phyloP scores from a whole-genome alignment of 176 grass and related monocot species.

The Aegilops sharonensis region DNA sequence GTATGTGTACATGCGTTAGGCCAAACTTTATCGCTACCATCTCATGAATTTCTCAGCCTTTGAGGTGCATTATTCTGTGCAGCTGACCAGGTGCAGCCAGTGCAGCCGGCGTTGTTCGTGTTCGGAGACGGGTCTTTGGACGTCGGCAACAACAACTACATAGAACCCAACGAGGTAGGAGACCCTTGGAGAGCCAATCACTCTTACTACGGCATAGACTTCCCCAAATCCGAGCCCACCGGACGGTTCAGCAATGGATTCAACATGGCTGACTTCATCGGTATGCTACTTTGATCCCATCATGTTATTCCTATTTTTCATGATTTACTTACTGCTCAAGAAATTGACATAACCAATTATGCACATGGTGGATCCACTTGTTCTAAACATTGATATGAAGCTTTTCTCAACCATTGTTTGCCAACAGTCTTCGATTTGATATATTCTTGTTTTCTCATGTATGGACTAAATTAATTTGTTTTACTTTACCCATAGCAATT shows the following conservation, averaged over 20 bases:
- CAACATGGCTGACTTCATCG: constrained; percentile 44
- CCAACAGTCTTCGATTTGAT: not conserved
- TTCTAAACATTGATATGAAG: not conserved
- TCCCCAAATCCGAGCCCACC: constrained; percentile 17
- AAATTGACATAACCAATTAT: not conserved
- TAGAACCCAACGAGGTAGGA: not conserved
- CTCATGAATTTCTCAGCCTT: not conserved
- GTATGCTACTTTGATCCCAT: not conserved
- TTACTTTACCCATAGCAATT: not conserved
- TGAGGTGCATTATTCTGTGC: not conserved
- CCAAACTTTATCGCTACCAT: not conserved
- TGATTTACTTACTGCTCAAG: not conserved
- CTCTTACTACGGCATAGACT: constrained; percentile 45
- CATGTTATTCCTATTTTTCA: not conserved
- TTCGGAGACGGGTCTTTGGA: constrained; percentile 33
- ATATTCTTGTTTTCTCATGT: not conserved
- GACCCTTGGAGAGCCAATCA: constrained; percentile 2
- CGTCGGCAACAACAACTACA: constrained; percentile 44
- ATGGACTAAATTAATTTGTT: not conserved
- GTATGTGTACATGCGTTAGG: not conserved
- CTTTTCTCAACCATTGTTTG: not conserved
- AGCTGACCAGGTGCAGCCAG: not conserved
- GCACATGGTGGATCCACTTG: not conserved
- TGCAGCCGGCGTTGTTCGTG: constrained; percentile 22
- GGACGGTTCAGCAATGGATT: constrained; percentile 62